These are phyloP conservation scores for Ceratocystis eucalypticola DNA, from an alignment of 2,329 filamentous ascomycete species.

Conservation along the genomic window DNA sequence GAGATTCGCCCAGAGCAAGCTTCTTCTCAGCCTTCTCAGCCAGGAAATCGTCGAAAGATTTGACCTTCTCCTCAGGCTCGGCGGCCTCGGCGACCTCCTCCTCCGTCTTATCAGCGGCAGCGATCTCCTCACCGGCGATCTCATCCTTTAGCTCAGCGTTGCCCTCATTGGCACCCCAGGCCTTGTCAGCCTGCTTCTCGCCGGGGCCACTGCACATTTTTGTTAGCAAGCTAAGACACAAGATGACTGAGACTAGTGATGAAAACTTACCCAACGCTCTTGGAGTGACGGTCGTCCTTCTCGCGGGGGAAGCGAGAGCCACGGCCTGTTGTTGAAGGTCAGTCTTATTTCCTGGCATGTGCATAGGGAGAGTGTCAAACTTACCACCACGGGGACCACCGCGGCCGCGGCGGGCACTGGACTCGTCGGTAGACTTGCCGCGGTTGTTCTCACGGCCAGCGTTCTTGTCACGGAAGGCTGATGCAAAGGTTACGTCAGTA, in stretches of 20 bases:
- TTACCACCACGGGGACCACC: slow-evolving; percentile 48
- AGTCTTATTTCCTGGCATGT: not conserved
- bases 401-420: slow-evolving; percentile 39
- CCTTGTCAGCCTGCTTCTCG: slow-evolving; percentile 76
- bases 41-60: slow-evolving; percentile 83
- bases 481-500: too few species aligned
- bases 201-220: slow-evolving; percentile 40
- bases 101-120: slow-evolving; percentile 70
- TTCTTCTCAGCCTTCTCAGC: slow-evolving; percentile 62
- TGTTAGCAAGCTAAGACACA: slow-evolving; percentile 21
- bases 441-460: slow-evolving; percentile 75
- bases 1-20: slow-evolving; percentile 47
- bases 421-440: slow-evolving; percentile 61
- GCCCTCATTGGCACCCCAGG: slow-evolving; percentile 77
- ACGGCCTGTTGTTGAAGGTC: slow-evolving; percentile 32
- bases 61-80: slow-evolving; percentile 71
- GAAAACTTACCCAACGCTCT: slow-evolving; percentile 34
- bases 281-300: slow-evolving; percentile 44
- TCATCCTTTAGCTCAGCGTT: slow-evolving; percentile 80
- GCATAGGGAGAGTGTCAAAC: slow-evolving; percentile 21
- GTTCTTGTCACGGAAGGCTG: slow-evolving; percentile 81
- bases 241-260: not conserved
- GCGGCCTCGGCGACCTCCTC: slow-evolving; percentile 33
- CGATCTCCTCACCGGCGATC: slow-evolving; percentile 79
- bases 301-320: slow-evolving; percentile 40